Evolutionary conservation across 768 basidiomycete genomes (phyloP), one percentile per base, ranked within the genome.

Genomic region (Termitomyces sp.): DNA sequence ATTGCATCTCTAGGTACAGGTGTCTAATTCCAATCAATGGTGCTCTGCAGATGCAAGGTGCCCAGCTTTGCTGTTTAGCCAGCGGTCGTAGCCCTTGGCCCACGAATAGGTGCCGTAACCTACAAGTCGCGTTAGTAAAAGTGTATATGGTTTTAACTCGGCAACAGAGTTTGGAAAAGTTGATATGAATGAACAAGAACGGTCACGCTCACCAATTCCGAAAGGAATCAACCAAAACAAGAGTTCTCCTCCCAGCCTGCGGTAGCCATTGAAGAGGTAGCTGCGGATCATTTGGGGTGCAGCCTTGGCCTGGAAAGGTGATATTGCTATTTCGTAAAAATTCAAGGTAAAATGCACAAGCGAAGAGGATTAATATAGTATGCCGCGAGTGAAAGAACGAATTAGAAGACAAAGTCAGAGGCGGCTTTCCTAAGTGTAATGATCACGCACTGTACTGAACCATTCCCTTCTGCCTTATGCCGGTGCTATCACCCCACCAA

Each of bases 201-300:
- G 16, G 32, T 13, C 36, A 3, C 26, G 82, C 91, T 68, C 52
- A 95, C 94, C 93, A 53, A 85, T 64, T 43, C 79, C 85, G 64
- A 95, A 81, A 18, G 95, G 94, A 60, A 93, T 70, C 53, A 83
- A 77, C 74, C 89, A 91, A 77, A 94, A 95, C 42, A 91, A 76
- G 33, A 84, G 76, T 69, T 95, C 89, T 56, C 79, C 78, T 40
- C 85, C 83, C 52, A 93, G 71, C 61, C 95, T 86, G 54, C 80
- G 81, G 79, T 87, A 90, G 37, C 93, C 94, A 74, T 93, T 93
- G 82, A 94, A 92, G 65, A 93, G 69, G 79, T 91, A 96, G 63
- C 74, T 83, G 55, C 80, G 79, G 68, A 94, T 69, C 67, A 86
- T 82, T 55, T 89, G 78, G 48, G 88, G 86, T 42, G 87, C 82